Percentiles rank a stretch among this genome's conserved stretches.
Evolutionary conservation across 768 basidiomycete species (phyloP).

Genomic region (Fomitopsis pulvina): DNA sequence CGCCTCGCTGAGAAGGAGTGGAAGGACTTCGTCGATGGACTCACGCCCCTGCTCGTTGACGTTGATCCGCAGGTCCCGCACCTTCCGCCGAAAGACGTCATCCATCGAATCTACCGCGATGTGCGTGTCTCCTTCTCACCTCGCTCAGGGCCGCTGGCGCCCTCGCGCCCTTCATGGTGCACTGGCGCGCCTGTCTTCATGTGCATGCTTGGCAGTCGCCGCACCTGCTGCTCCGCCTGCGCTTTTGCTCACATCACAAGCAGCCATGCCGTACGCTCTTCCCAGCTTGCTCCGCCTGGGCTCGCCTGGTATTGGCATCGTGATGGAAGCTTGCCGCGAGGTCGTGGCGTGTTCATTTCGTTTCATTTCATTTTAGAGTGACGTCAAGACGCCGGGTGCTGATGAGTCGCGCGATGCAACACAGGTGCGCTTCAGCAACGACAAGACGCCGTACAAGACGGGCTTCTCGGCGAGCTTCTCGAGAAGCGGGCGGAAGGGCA

Average conservation of each 20-base stretch:
- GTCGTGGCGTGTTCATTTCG: too few species aligned
- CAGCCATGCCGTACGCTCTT: background rate
- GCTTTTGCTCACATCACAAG: too few species aligned
- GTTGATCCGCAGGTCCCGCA: slow-evolving; percentile 82
- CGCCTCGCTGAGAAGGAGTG: slow-evolving; percentile 84
- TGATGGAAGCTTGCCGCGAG: too few species aligned
- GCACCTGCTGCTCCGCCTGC: too few species aligned
- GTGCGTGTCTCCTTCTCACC: slow-evolving; percentile 32
- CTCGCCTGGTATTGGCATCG: too few species aligned
- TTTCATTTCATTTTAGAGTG: too few species aligned
- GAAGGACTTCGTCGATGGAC: slow-evolving; percentile 72
- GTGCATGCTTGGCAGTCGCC: too few species aligned
- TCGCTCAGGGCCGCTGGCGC: too few species aligned
- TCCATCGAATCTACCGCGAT: slow-evolving; percentile 91
- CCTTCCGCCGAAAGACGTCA: slow-evolving; percentile 85
- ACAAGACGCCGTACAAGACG: slow-evolving; percentile 94
- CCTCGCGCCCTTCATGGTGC: too few species aligned
- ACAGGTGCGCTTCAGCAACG: slow-evolving; percentile 84
- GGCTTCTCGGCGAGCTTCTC: slow-evolving; percentile 80
- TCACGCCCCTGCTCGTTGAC: slow-evolving; percentile 60
- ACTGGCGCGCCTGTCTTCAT: too few species aligned
- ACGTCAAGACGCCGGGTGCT: too few species aligned
- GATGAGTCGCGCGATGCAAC: background rate
- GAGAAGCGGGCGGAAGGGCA: slow-evolving; percentile 83
- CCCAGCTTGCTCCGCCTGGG: too few species aligned